Conservation (phyloP, 2,329 filamentous ascomycete genomes). For the Colletotrichum eremochloae region DNA sequence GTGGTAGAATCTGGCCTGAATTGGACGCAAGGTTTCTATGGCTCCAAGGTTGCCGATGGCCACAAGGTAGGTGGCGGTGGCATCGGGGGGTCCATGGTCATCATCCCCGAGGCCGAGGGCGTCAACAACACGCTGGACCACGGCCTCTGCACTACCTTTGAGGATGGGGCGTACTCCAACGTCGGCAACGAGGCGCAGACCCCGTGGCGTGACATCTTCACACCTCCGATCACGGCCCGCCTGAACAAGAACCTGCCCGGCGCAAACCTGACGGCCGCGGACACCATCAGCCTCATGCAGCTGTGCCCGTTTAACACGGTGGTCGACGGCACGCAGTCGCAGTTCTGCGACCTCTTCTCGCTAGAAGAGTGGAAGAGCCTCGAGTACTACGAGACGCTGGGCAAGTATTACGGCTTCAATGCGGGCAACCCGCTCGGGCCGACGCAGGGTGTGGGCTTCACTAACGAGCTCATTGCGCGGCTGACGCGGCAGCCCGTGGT, state of each 20-base stretch:
- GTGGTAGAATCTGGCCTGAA: slow-evolving; percentile 81
- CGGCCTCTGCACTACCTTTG: slow-evolving; percentile 78
- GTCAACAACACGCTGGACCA: slow-evolving; percentile 89
- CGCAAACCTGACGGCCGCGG: slow-evolving; percentile 71
- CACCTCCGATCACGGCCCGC: slow-evolving; percentile 75
- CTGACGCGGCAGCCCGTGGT: slow-evolving; percentile 77
- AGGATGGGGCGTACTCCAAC: slow-evolving; percentile 65
- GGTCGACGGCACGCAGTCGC: slow-evolving; percentile 72
- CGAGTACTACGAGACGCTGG: slow-evolving; percentile 83
- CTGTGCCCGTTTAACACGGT: slow-evolving; percentile 89
- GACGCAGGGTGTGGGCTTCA: slow-evolving; percentile 88
- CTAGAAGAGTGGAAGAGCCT: slow-evolving; percentile 81
- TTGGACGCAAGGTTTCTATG: slow-evolving; percentile 81
- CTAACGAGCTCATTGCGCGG: slow-evolving; percentile 88
- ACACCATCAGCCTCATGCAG: slow-evolving; percentile 85
- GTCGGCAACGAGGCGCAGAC: slow-evolving; percentile 65
- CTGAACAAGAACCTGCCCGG: slow-evolving; percentile 78
- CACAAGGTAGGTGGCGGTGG: slow-evolving; percentile 52
- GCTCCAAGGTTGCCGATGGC: slow-evolving; percentile 55
- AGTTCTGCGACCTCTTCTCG: slow-evolving; percentile 83
- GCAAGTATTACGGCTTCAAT: slow-evolving; percentile 88
- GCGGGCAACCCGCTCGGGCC: slow-evolving; percentile 83
- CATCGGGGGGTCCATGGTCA: slow-evolving; percentile 69
- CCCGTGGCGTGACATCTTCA: slow-evolving; percentile 74
- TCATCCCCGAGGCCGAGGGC: slow-evolving; percentile 75